A percentile compares a stretch with the other conserved stretches of the same genome.
Evolutionary conservation across 108 stramenopile genomes (phyloP).

Genomic region (Asterionellopsis glacialis): DNA sequence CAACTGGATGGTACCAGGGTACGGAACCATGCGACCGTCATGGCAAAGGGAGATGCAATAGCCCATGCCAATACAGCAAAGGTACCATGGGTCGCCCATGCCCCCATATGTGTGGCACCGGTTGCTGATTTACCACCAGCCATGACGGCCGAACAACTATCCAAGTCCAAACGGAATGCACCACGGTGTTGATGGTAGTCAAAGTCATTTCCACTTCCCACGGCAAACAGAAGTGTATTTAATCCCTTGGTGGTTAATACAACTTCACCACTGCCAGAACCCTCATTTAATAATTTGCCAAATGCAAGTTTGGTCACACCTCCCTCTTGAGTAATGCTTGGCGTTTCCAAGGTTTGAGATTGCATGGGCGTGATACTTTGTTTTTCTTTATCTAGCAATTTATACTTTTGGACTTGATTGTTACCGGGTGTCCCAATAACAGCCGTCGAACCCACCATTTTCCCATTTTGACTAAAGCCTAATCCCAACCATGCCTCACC

Average conservation of each 20-base stretch:
- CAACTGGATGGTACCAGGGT: constrained; percentile 40
- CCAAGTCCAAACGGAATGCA: constrained; percentile 23
- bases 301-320: constrained; percentile 24
- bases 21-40: constrained; percentile 49
- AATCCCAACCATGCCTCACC: constrained; percentile 37
- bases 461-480: constrained; percentile 22
- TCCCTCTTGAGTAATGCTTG: constrained; percentile 16
- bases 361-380: constrained; percentile 9
- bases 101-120: neutral
- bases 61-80: constrained; percentile 37
- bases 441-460: constrained; percentile 44
- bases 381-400: constrained; percentile 5
- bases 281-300: constrained; percentile 20
- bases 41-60: constrained; percentile 35
- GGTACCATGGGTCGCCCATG: constrained; percentile 40
- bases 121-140: neutral
- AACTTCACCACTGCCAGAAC: neutral
- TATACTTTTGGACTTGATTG: constrained; percentile 17
- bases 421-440: constrained; percentile 33
- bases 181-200: constrained; percentile 37
- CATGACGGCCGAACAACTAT: constrained; percentile 14
- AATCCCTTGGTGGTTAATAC: constrained; percentile 7
- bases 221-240: constrained; percentile 42
- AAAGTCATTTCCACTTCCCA: constrained; percentile 20
- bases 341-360: constrained; percentile 13